A percentile compares a stretch with the other conserved stretches of the same genome.
phyloP scores from a whole-genome alignment of 108 stramenopile genomes.

The Parmales sp. region DNA sequence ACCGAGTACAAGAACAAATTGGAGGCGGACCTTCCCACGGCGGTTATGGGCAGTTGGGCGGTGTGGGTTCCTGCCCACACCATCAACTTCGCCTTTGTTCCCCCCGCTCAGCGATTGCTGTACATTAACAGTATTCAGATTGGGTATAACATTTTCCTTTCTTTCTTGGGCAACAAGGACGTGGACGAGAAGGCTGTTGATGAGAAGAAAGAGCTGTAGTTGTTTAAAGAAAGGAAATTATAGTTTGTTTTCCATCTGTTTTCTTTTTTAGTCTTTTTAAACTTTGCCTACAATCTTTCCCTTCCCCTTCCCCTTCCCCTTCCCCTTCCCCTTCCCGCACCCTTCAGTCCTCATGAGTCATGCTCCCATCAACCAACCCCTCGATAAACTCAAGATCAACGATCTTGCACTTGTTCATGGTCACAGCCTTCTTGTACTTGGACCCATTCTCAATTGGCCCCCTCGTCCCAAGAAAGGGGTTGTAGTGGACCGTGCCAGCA shows the following conservation, averaged over 20 bases:
- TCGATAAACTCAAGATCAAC: neutral
- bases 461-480: conserved; percentile 66
- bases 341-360: neutral
- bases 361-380: neutral
- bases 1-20: conserved; percentile 74
- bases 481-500: conserved; percentile 31
- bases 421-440: conserved; percentile 56
- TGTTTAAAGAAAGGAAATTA: neutral
- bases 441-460: conserved; percentile 62
- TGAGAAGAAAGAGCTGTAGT: conserved; percentile 18
- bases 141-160: conserved; percentile 86
- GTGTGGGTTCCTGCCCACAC: conserved; percentile 70
- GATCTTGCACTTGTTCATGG: neutral
- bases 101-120: conserved; percentile 75
- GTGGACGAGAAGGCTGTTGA: conserved; percentile 47
- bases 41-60: conserved; percentile 75
- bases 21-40: conserved; percentile 78
- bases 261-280: too few relatives aligned
- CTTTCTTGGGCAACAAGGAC: conserved; percentile 80
- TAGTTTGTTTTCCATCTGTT: too few relatives aligned
- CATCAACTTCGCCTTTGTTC: conserved; percentile 89
- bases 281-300: neutral
- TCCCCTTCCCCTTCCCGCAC: neutral
- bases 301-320: neutral
- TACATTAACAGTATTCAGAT: conserved; percentile 94